A percentile compares a stretch with the other conserved stretches of the same genome.
Evolutionary conservation across 176 grass and related monocot genomes (phyloP).

Genomic region (Aegilops bicornis): DNA sequence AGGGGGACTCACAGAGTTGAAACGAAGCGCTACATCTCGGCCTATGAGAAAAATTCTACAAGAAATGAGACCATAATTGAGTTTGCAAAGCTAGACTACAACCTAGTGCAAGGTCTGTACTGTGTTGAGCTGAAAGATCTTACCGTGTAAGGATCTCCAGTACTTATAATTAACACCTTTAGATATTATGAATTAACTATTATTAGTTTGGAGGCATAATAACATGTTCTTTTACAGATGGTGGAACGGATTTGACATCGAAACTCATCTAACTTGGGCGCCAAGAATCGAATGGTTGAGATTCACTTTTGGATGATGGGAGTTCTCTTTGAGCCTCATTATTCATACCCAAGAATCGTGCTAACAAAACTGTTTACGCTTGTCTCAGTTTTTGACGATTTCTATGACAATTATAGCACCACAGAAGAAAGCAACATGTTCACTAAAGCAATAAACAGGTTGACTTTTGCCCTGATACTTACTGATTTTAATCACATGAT

Average conservation of each 20-base stretch:
- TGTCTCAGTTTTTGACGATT: constrained; percentile 26
- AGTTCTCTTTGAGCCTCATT: constrained; percentile 33
- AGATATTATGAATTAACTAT: not conserved
- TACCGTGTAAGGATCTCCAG: not conserved
- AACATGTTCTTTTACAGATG: constrained; percentile 10
- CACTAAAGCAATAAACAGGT: constrained; percentile 45
- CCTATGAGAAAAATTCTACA: constrained; percentile 15
- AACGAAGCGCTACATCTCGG: constrained; percentile 11
- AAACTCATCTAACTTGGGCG: constrained; percentile 2
- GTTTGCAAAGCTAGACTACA: constrained; percentile 34
- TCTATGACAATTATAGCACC: constrained; percentile 39
- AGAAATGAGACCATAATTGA: not conserved
- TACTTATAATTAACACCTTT: not conserved
- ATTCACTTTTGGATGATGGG: constrained; percentile 32
- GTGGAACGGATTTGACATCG: constrained; percentile 36
- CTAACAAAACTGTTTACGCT: not conserved
- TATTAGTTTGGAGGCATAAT: too few species aligned
- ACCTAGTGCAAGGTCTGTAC: constrained; percentile 22
- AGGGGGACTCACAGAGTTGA: constrained; percentile 31
- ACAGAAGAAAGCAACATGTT: constrained; percentile 35
- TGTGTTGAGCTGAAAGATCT: constrained; percentile 32
- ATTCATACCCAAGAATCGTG: constrained; percentile 18
- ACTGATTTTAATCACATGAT: not conserved
- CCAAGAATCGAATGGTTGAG: constrained; percentile 24
- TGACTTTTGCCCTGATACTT: not conserved